phyloP scores from a whole-genome alignment of 352 stramenopile species.

The Pelagophyceae sp. region DNA sequence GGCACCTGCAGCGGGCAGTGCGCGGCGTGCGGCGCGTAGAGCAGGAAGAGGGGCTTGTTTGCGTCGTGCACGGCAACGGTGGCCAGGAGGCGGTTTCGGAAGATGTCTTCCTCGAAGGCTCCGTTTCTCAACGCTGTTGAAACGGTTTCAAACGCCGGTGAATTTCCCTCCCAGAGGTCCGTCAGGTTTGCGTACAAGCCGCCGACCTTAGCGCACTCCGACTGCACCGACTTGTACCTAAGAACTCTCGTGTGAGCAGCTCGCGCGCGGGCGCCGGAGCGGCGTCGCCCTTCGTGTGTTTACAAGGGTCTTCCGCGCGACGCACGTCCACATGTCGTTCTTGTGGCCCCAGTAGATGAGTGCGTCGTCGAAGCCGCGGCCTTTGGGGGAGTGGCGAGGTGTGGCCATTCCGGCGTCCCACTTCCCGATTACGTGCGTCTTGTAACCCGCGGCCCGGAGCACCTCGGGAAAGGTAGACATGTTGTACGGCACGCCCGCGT shows the following conservation, averaged over 20 bases:
- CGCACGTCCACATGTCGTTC: slow-evolving; percentile 35
- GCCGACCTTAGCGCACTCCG: not conserved
- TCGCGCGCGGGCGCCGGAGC: no score
- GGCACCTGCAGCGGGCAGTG: slow-evolving; percentile 39
- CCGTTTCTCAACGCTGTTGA: not conserved
- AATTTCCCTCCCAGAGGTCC: not conserved
- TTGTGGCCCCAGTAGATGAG: slow-evolving; percentile 36
- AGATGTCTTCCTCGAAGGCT: slow-evolving; percentile 34
- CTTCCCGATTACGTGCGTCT: slow-evolving; percentile 36
- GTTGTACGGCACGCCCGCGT: slow-evolving; percentile 27
- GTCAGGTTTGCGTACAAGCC: not conserved
- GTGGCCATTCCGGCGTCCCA: slow-evolving; percentile 42
- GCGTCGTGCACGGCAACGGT: slow-evolving; percentile 18
- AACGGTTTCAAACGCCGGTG: no score
- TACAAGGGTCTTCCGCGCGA: no score
- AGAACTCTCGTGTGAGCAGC: not conserved
- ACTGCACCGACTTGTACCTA: no score
- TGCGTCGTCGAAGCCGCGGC: slow-evolving; percentile 36
- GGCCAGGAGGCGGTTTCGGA: slow-evolving; percentile 27
- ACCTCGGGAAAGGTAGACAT: slow-evolving; percentile 30
- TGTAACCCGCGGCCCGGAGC: slow-evolving; percentile 27
- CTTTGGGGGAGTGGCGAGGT: slow-evolving; percentile 31
- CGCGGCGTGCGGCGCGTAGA: slow-evolving; percentile 28
- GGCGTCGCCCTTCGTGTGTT: not conserved
- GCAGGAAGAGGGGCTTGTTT: slow-evolving; percentile 36